phyloP scores from a whole-genome alignment of 495 filamentous ascomycete genomes.

The Aspergillus incahuasiensis region DNA sequence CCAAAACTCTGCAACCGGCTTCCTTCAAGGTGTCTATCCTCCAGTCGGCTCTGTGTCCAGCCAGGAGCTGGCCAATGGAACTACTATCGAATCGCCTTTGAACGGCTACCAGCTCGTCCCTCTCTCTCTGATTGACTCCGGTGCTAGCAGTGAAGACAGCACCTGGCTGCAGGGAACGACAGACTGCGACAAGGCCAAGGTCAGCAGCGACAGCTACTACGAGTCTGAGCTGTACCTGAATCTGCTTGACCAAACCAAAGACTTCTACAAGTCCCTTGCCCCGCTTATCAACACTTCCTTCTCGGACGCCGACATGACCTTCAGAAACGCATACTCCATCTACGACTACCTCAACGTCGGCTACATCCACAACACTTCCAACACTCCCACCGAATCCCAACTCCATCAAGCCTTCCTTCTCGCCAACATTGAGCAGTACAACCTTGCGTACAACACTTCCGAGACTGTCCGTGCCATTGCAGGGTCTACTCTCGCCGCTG shows the following conservation, averaged over 20 bases:
- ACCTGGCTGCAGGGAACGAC: conserved; percentile 55
- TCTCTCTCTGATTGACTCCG: conserved; percentile 35
- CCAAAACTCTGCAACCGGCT: conserved; percentile 53
- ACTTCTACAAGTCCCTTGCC: conserved; percentile 60
- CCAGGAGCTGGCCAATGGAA: conserved; percentile 49
- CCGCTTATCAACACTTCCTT: conserved; percentile 60
- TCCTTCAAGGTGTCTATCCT: conserved; percentile 61
- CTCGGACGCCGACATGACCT: conserved; percentile 46
- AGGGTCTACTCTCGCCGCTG: conserved; percentile 44
- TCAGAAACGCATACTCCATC: conserved; percentile 69
- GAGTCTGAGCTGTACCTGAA: conserved; percentile 52
- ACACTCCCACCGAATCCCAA: conserved; percentile 26
- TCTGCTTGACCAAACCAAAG: conserved; percentile 48
- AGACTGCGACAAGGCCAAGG: conserved; percentile 56
- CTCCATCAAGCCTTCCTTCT: conserved; percentile 38
- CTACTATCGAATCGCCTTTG: conserved; percentile 48
- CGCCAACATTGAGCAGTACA: conserved; percentile 48
- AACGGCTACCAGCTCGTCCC: conserved; percentile 60
- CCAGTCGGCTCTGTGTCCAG: conserved; percentile 42
- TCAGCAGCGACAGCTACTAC: conserved; percentile 72
- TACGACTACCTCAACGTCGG: conserved; percentile 55
- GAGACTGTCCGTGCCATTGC: conserved; percentile 46
- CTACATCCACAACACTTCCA: conserved; percentile 47
- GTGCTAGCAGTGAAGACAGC: conserved; percentile 48
- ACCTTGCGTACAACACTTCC: conserved; percentile 48